Base-by-base conservation (phyloP, 208 protist species). In the Phytomonas sp. region DNA sequence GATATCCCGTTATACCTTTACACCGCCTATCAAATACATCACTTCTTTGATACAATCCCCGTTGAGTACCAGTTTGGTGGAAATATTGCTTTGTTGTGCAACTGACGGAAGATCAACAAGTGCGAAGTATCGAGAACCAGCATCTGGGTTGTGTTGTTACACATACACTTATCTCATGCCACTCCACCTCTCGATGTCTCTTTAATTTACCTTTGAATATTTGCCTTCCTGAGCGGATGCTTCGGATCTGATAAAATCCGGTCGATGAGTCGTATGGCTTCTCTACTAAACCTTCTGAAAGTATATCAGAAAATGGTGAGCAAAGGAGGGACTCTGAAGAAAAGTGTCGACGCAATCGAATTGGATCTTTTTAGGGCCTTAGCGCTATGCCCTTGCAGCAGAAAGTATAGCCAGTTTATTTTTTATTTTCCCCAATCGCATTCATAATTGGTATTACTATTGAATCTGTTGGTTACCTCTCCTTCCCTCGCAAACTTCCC, bases 1-100 rank as follows among this genome's bases (percentile, higher is more conserved):
- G 85, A 94, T 65, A 88, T 96, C 11, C 88, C 88, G 23, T 92
- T 91, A 71, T 82, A 91, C 69, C 62, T 94, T 26, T 94, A 85
- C 77, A 89, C 74, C 2, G 60, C 85, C 8, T 96, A 96, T 66
- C 87, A 93, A 61, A 89, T 94, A 36, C 85, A 94, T 72, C 72
- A 88, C 36, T 80, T 96, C 62, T 84, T 94, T 68, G 82, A 88
- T 73, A 83, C 76, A 2, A 73, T 89, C 26, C 88, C 84, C 17
- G 73, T 80, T 23, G 87, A 89, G 36, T 83, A 88, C 31, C 70
- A 81, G 32, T 94, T 96, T 75, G 88, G 91, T 29, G 91, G 91
- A 11, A 84, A 96, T 71, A 60, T 89, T 3, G 84, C 82, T 33
- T 80, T 85, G 1, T 53, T 91, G 13, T 94, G 88, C 62, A 26